phyloP scores from a whole-genome alignment of 2,329 filamentous ascomycete genomes.

The Nothomitra cinnamomea region DNA sequence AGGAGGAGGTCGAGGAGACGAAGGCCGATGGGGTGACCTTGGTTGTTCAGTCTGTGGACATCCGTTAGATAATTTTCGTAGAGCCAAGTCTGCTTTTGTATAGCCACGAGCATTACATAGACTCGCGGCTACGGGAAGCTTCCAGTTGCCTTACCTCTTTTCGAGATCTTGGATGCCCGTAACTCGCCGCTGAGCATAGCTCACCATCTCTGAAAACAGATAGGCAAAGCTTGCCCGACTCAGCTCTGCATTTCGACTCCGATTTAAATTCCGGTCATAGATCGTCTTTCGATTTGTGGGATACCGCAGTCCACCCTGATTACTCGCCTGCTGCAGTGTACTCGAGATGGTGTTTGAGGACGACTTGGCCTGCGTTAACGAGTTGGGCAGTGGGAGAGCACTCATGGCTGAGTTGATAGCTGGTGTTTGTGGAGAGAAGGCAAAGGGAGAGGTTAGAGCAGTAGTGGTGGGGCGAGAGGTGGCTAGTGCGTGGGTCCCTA shows the following conservation, averaged over 20 bases:
- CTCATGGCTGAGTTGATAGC: background rate
- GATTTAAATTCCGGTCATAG: constrained; percentile 89
- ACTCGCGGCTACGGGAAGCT: background rate
- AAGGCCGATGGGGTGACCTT: constrained; percentile 86
- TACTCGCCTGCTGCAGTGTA: background rate
- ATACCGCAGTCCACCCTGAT: constrained; percentile 48
- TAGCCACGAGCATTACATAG: background rate
- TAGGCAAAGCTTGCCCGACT: constrained; percentile 92
- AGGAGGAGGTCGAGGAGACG: constrained; percentile 91
- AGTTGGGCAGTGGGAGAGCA: background rate
- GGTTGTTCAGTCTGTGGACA: constrained; percentile 58
- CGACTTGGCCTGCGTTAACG: background rate
- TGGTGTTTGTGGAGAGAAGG: background rate
- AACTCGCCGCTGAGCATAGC: constrained; percentile 79
- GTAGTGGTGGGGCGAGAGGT: background rate
- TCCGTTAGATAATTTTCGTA: background rate
- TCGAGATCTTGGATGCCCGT: constrained; percentile 90
- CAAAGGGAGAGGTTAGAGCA: background rate
- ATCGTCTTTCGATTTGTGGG: constrained; percentile 93
- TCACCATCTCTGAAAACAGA: constrained; percentile 91
- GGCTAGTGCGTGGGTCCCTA: background rate
- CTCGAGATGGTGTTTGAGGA: background rate
- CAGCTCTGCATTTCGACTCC: constrained; percentile 71
- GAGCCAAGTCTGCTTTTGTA: background rate
- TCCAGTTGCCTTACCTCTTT: constrained; percentile 45